A percentile compares a stretch with the other conserved stretches of the same genome.
Conservation (phyloP, 2,329 filamentous ascomycete genomes). For the Pleoardoris graminearum region DNA sequence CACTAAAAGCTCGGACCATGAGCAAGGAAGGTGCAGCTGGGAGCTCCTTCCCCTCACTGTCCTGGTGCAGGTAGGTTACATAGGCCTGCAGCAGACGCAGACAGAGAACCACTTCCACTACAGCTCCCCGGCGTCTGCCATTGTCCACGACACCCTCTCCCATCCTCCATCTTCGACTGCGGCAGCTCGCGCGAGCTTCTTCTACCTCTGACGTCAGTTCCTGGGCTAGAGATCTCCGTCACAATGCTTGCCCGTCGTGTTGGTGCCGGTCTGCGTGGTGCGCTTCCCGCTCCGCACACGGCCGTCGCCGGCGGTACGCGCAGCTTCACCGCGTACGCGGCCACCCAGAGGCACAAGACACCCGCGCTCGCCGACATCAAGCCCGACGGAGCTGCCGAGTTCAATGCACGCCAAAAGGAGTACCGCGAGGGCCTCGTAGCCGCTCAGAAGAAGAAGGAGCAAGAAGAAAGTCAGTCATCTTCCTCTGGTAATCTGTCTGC, state of each 20-base stretch:
- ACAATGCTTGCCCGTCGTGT: slow-evolving; percentile 40
- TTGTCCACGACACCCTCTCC: neutral
- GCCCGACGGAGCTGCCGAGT: slow-evolving; percentile 70
- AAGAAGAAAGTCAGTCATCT: slow-evolving; percentile 79
- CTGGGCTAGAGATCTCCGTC: slow-evolving; percentile 9
- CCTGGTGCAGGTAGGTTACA: slow-evolving; percentile 1
- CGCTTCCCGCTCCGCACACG: slow-evolving; percentile 20
- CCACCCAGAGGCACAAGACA: slow-evolving; percentile 31
- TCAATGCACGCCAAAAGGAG: slow-evolving; percentile 80
- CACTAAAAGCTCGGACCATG: slow-evolving; percentile 7
- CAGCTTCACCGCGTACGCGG: slow-evolving; percentile 32
- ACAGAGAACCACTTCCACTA: neutral
- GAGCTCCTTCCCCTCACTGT: slow-evolving; percentile 7
- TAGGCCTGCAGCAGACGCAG: slow-evolving; percentile 7
- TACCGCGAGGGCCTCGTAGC: slow-evolving; percentile 82
- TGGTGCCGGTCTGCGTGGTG: slow-evolving; percentile 31
- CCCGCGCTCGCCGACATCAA: slow-evolving; percentile 89
- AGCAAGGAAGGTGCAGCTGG: slow-evolving; percentile 5
- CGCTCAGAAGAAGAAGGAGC: slow-evolving; percentile 73
- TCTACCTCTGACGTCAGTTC: slow-evolving; percentile 7
- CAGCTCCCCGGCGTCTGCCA: neutral
- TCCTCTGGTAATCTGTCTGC: slow-evolving; percentile 47
- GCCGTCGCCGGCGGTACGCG: slow-evolving; percentile 24
- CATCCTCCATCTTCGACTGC: neutral
- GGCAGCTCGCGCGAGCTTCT: slow-evolving; percentile 10